Base-by-base conservation (phyloP, 805 yeast genomes). In the Henningerozyma blattae region DNA sequence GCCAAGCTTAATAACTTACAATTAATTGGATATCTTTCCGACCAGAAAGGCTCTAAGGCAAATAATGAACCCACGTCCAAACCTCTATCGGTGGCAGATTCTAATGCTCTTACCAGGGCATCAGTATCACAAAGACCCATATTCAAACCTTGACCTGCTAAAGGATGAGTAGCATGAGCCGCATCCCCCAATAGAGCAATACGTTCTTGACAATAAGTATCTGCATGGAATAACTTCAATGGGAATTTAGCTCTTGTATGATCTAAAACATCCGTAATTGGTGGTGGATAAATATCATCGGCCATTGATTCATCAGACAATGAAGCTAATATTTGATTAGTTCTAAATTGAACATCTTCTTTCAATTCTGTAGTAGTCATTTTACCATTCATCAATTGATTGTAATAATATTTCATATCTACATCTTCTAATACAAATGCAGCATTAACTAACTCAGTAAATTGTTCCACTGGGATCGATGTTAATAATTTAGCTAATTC, bases 181-280 rank as follows among this genome's bases (percentile, higher is more conserved):
- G 98, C 97, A 58, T 91, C 98, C 18, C 98, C 98, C 8, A 89
- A 82, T n/a, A 91, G 61, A 0, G 96, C 97, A 20, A 89, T 69
- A 44, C 97, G 67, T 3, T 82, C 87, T 2, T 74, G 74, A 15
- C 84, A 75, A 52, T 91, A 91, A 1, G 81, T 71, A 49, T 91
- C 97, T 3, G 95, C 94, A 52, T 91, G 96, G 15, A 86, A 75
- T 62, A 89, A 58, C 45, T 77, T 77, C 43, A 91, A 64, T 16
- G 98, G 98, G 64, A 91, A 91, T 31, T 80, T 67, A 0, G 94
- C 97, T 40, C 94, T 68, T 3, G 93, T 72, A 7, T 67, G 63
- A 2, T 68, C 68, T 22, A 72, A 65, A 4, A 86, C 70, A 4
- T 65, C 67, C 7, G 62, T 67, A 3, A 84, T 70, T 10, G 70